phyloP scores from a whole-genome alignment of 495 filamentous ascomycete genomes.

The Tuber aestivum region DNA sequence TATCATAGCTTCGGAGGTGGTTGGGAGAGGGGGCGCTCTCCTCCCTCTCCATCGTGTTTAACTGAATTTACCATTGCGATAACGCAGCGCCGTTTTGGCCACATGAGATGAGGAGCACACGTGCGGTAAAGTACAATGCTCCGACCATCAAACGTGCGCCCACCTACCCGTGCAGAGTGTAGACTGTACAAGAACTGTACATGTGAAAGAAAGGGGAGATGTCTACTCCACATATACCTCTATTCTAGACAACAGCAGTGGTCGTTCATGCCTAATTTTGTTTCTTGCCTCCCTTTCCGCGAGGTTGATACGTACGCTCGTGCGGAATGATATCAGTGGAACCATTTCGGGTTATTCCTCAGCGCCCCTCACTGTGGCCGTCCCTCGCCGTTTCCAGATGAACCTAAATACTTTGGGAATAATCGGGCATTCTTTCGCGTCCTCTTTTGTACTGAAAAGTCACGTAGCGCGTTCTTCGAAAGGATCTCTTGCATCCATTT shows the following conservation, averaged over 20 bases:
- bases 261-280: neutral
- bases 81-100: neutral
- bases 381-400: neutral
- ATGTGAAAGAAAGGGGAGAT: neutral
- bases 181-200: neutral
- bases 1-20: neutral
- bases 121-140: neutral
- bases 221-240: neutral
- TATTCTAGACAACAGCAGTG: neutral
- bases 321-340: neutral
- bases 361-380: neutral
- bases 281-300: neutral
- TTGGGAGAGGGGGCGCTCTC: neutral
- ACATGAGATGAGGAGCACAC: slow-evolving; percentile 3
- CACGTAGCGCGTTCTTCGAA: slow-evolving; percentile 30
- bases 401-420: slow-evolving; percentile 9
- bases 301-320: neutral
- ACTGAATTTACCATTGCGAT: neutral
- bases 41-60: neutral
- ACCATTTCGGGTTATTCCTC: neutral
- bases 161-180: neutral
- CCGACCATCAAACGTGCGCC: neutral
- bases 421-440: slow-evolving; percentile 34
- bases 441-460: slow-evolving; percentile 9
- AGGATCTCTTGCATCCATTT: slow-evolving; percentile 31